Conservation (phyloP, 176 grass and related monocot genomes). For the Phyllostachys edulis region DNA sequence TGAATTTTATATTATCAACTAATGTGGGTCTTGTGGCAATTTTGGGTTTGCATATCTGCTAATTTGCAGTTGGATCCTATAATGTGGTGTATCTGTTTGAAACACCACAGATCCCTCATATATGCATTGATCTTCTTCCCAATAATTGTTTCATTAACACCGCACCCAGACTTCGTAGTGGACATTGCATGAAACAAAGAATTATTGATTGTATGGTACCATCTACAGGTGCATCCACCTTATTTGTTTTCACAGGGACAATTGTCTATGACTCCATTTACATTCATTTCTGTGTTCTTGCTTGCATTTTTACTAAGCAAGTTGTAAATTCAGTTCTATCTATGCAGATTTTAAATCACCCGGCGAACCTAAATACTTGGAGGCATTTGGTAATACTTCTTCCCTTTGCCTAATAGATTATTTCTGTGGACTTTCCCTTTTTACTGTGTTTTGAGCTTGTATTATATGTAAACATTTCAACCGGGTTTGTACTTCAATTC, state of each 20-base stretch:
- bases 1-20: constrained; percentile 10
- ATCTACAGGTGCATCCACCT: constrained; percentile 10
- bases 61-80: neutral
- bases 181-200: constrained; percentile 22
- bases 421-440: neutral
- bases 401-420: constrained; percentile 17
- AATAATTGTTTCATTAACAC: neutral
- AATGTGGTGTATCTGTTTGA: constrained; percentile 12
- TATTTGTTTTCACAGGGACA: neutral
- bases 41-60: constrained; percentile 11
- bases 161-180: neutral
- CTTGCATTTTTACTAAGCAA: constrained; percentile 26
- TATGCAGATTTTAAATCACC: constrained; percentile 93
- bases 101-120: neutral
- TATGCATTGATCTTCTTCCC: neutral
- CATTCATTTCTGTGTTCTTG: neutral
- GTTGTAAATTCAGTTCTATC: constrained; percentile 24
- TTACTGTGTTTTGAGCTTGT: constrained; percentile 11
- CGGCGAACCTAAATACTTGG: constrained; percentile 90
- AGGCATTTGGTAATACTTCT: constrained; percentile 76
- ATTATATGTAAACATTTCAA: constrained; percentile 20
- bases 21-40: neutral
- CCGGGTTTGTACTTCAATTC: constrained; percentile 3
- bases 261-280: neutral
- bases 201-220: neutral